These are phyloP conservation scores for Fusarium nurragi DNA, from an alignment of 2,329 filamentous ascomycete species.

Conservation along the genomic window DNA sequence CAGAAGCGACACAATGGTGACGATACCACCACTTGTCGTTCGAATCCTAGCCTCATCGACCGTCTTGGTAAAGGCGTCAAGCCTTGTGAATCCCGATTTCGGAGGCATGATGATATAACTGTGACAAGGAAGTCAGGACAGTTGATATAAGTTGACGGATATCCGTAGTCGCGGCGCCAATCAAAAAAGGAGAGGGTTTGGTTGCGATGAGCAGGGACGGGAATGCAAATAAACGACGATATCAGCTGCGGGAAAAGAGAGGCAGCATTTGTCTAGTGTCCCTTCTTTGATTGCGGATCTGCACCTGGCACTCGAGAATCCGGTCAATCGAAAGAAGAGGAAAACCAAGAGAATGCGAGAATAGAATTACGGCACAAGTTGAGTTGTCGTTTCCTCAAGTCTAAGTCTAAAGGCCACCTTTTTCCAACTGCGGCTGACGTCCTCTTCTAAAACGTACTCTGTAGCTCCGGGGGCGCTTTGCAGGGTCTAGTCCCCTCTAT, in stretches of 20 bases:
- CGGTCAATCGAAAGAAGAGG: constrained; percentile 16
- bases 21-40: constrained; percentile 93
- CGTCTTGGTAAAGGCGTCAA: constrained; percentile 99
- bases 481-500: constrained; percentile 24
- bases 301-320: constrained; percentile 35
- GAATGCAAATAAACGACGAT: constrained; percentile 8
- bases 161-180: constrained; percentile 20
- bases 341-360: constrained; percentile 29
- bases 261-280: constrained; percentile 29
- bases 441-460: constrained; percentile 31
- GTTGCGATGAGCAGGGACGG: constrained; percentile 5
- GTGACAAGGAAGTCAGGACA: constrained; percentile 11
- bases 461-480: constrained; percentile 23
- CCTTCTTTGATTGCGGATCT: constrained; percentile 17
- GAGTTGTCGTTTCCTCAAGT: constrained; percentile 25
- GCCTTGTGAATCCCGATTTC: constrained; percentile 93
- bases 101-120: constrained; percentile 70
- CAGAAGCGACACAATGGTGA: constrained; percentile 90
- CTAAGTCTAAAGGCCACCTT: constrained; percentile 36
- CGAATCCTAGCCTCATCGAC: constrained; percentile 97
- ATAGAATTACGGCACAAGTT: constrained; percentile 23
- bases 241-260: constrained; percentile 30
- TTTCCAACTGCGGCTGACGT: constrained; percentile 39
- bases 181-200: constrained; percentile 25
- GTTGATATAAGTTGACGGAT: constrained; percentile 11